phyloP scores from a whole-genome alignment of 768 basidiomycete species.

The Mrakia frigida region DNA sequence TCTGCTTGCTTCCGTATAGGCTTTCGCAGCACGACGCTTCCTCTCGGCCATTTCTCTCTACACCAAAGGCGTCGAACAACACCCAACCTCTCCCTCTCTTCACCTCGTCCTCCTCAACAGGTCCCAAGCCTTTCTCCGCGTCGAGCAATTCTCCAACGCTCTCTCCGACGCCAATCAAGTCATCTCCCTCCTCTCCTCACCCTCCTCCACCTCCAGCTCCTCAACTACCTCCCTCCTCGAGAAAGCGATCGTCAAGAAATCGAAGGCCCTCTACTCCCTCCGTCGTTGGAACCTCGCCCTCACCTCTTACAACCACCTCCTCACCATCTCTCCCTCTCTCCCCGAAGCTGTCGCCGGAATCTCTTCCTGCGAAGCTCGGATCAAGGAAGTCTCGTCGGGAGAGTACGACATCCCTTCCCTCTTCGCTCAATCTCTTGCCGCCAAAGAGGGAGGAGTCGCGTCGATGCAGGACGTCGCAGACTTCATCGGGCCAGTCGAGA shows the following conservation, averaged over 20 bases:
- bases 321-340: neutral
- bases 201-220: too few relatives aligned
- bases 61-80: constrained; percentile 12
- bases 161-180: constrained; percentile 15
- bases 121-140: neutral
- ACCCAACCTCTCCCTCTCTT: neutral
- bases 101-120: constrained; percentile 17
- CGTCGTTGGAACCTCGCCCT: constrained; percentile 22
- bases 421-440: constrained; percentile 1
- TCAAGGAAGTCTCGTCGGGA: constrained; percentile 14
- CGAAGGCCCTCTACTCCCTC: constrained; percentile 26
- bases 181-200: neutral
- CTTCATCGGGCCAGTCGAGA: constrained; percentile 19
- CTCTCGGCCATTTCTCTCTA: constrained; percentile 12
- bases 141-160: constrained; percentile 23
- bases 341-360: neutral
- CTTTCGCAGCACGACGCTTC: neutral
- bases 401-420: constrained; percentile 14
- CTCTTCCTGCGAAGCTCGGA: constrained; percentile 17
- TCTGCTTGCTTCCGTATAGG: neutral
- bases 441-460: constrained; percentile 3
- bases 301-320: neutral
- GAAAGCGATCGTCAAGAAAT: neutral
- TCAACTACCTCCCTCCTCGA: constrained; percentile 5
- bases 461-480: constrained; percentile 24